phyloP scores from a whole-genome alignment of 2,329 filamentous ascomycete genomes.

The Aureobasidium vineae region DNA sequence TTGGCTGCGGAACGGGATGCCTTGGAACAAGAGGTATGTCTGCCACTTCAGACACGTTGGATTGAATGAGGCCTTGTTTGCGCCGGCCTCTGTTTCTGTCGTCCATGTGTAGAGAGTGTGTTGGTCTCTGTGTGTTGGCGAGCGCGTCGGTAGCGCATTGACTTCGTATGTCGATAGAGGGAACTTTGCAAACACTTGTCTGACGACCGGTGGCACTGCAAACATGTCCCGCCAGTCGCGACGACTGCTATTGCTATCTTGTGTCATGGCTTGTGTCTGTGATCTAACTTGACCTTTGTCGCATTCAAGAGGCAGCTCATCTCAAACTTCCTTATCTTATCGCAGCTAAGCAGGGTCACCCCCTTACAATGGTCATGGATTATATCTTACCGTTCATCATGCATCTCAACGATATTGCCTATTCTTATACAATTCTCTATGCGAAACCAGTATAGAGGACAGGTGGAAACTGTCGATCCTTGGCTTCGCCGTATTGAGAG shows the following conservation, averaged over 20 bases:
- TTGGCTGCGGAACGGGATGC: slow-evolving; percentile 63
- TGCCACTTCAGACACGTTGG: slow-evolving; percentile 96
- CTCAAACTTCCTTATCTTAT: slow-evolving; percentile 16
- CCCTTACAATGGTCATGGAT: background rate
- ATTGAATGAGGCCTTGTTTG: slow-evolving; percentile 75
- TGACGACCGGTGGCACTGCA: slow-evolving; percentile 70
- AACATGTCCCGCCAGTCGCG: slow-evolving; percentile 40
- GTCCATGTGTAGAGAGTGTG: slow-evolving; percentile 76
- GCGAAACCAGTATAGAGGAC: too few species aligned
- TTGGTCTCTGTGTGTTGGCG: slow-evolving; percentile 48
- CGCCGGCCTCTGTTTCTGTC: slow-evolving; percentile 59
- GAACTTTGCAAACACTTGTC: slow-evolving; percentile 78
- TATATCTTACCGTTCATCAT: background rate
- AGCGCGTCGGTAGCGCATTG: slow-evolving; percentile 69
- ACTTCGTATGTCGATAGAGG: slow-evolving; percentile 73
- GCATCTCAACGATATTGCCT: too few species aligned
- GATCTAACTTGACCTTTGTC: background rate
- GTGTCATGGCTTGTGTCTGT: slow-evolving; percentile 5
- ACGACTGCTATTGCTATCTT: slow-evolving; percentile 26
- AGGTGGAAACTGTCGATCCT: too few species aligned
- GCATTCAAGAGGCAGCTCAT: background rate
- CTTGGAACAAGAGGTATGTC: slow-evolving; percentile 79
- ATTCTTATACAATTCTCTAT: too few species aligned
- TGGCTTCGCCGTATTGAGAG: too few species aligned
- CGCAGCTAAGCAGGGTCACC: background rate